phyloP scores from a whole-genome alignment of 139 green algal species.

The Mychonastes homosphaera region DNA sequence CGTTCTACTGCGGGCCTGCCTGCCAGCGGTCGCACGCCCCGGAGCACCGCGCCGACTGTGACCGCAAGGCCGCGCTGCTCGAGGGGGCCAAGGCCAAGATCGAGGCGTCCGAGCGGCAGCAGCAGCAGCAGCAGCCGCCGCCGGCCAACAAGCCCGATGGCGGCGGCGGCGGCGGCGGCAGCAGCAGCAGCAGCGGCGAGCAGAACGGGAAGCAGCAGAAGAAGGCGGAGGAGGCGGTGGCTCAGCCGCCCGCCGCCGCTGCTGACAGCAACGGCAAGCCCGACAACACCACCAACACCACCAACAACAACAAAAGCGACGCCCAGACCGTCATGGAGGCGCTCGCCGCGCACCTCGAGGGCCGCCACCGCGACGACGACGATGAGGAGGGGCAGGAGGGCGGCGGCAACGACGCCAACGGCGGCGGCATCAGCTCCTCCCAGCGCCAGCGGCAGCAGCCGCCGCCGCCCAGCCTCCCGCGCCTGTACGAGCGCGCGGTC shows the following conservation, averaged over 20 bases:
- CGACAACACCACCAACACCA: background rate
- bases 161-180: background rate
- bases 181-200: constrained; percentile 5
- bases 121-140: constrained; percentile 4
- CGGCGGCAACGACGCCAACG: no score
- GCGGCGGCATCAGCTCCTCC: no score
- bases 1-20: constrained; percentile 22
- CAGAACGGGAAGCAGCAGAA: constrained; percentile 8
- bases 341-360: constrained; percentile 15
- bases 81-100: background rate
- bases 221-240: background rate
- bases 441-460: no score
- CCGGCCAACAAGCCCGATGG: background rate
- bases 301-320: no score
- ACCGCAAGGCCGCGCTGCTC: constrained; percentile 6
- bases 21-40: constrained; percentile 16
- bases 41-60: constrained; percentile 5
- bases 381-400: constrained; percentile 14
- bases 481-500: constrained; percentile 28
- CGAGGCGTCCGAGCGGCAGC: no score
- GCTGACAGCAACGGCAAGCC: background rate
- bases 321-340: constrained; percentile 15
- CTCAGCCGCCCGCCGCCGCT: background rate
- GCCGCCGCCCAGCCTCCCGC: no score
- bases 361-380: constrained; percentile 6